Base-by-base conservation (phyloP, 2,329 filamentous ascomycete species). In the Aspergillus sp. region DNA sequence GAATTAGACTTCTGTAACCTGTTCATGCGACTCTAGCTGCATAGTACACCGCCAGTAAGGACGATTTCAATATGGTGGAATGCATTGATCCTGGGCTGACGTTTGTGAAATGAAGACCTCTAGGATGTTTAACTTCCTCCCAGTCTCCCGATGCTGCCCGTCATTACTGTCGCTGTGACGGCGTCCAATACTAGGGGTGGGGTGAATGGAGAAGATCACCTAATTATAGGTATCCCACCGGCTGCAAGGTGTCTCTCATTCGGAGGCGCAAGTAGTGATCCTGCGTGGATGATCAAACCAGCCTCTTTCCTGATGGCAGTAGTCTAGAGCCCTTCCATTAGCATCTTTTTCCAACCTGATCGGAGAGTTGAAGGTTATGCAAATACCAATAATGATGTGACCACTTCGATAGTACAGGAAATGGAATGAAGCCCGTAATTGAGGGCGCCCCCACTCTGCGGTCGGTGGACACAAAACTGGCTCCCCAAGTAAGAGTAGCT, bases 1-100 rank as follows among this genome's bases (percentile, higher is more conserved):
- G 21, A 23, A 19, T 38, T 53, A 39, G 32, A 13, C 17, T 47
- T 55, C 39, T 17, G 41, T 55, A 55, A 44, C 53, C 15, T 8
- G 53, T 55, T 44, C 41, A 55, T 23, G 53, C 53, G 47, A 50
- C 25, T 30, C 47, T n/a, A 10, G 39, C 15, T 36, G 41, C 53
- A 55, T 44, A 32, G 23, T 32, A 44, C 53, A 55, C 53, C 53
- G 53, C 53, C 53, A 47, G 53, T 36, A 41, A 42, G 25, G 41
- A 47, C 3, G 8, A 8, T 21, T 38, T 42, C 23, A 42, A 47
- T 30, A 30, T 21, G 30, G 25, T 32, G n/a, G 32, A 10, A 30
- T 30, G 47, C 47, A 50, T 27, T n/a, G 27, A 30, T 30, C 47
- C 47, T 50, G 47, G n/a, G 27, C 27, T 50, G 27, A 27, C 25